These are phyloP conservation scores for Coelastrella sp. DNA, from an alignment of 139 green algal species.

Conservation along the genomic window DNA sequence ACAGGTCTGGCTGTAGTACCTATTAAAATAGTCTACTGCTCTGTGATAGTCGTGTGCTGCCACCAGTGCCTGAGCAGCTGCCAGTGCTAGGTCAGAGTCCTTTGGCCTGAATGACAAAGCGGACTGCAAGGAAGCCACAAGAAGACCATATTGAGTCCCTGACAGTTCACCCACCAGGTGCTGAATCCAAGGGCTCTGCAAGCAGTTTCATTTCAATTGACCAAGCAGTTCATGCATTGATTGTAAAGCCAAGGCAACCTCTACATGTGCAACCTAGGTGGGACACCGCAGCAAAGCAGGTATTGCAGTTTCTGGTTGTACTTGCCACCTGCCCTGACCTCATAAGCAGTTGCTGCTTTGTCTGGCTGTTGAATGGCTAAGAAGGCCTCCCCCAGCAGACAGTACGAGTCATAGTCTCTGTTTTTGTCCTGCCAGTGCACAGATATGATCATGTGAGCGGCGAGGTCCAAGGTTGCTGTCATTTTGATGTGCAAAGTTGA, in stretches of 20 bases:
- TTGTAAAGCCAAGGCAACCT: too few relatives aligned
- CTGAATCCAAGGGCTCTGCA: too few relatives aligned
- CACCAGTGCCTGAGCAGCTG: constrained; percentile 67
- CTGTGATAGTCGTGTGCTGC: constrained; percentile 79
- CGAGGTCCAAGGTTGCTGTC: too few relatives aligned
- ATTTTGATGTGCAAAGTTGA: too few relatives aligned
- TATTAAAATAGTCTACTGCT: constrained; percentile 83
- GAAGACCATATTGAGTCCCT: not conserved
- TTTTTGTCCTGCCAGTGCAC: constrained; percentile 54
- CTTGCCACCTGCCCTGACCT: constrained; percentile 43
- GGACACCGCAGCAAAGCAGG: too few relatives aligned
- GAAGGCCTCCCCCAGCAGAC: constrained; percentile 81
- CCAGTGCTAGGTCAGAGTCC: constrained; percentile 49
- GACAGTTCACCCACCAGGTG: too few relatives aligned
- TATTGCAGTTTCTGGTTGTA: not conserved
- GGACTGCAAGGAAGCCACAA: not conserved
- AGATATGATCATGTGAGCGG: not conserved
- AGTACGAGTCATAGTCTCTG: constrained; percentile 69
- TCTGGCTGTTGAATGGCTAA: constrained; percentile 84
- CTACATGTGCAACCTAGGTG: too few relatives aligned
- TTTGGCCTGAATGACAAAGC: constrained; percentile 28
- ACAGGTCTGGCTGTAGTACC: constrained; percentile 2
- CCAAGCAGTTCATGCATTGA: too few relatives aligned
- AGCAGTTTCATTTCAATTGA: too few relatives aligned
- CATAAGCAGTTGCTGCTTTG: constrained; percentile 72